These are phyloP conservation scores for Eucalyptus regnans DNA, from an alignment of 345 rosid species.

Conservation along the genomic window DNA sequence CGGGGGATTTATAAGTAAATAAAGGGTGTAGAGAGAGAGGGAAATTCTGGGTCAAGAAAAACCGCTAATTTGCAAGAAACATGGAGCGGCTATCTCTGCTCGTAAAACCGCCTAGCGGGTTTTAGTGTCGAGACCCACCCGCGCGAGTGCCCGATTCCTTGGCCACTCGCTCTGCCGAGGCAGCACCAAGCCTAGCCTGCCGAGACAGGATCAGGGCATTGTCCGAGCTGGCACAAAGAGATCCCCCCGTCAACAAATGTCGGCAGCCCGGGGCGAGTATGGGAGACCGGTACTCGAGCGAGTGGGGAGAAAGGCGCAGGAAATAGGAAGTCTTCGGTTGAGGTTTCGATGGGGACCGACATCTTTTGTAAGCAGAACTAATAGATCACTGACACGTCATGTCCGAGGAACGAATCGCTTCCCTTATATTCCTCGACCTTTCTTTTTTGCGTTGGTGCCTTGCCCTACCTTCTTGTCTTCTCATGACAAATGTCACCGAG, in stretches of 20 bases:
- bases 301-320: not conserved
- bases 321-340: not conserved
- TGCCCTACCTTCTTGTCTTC: not conserved
- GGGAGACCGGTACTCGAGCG: accelerated
- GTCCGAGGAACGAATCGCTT: not conserved
- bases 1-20: not conserved
- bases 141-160: not conserved
- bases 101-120: not conserved
- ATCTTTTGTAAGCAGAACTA: not conserved
- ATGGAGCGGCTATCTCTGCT: not conserved
- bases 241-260: not conserved
- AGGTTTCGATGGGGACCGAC: not conserved
- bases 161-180: not conserved
- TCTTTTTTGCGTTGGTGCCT: not conserved
- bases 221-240: not conserved
- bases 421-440: not conserved
- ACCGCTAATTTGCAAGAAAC: not conserved
- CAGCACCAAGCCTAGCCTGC: not conserved
- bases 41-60: not conserved
- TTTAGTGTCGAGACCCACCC: not conserved
- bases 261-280: not conserved
- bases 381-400: not conserved
- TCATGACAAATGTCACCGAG: not conserved
- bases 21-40: not conserved
- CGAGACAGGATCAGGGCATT: not conserved